These are phyloP conservation scores for Bruguiera gymnorhiza DNA, from an alignment of 345 rosid species.

Conservation along the genomic window DNA sequence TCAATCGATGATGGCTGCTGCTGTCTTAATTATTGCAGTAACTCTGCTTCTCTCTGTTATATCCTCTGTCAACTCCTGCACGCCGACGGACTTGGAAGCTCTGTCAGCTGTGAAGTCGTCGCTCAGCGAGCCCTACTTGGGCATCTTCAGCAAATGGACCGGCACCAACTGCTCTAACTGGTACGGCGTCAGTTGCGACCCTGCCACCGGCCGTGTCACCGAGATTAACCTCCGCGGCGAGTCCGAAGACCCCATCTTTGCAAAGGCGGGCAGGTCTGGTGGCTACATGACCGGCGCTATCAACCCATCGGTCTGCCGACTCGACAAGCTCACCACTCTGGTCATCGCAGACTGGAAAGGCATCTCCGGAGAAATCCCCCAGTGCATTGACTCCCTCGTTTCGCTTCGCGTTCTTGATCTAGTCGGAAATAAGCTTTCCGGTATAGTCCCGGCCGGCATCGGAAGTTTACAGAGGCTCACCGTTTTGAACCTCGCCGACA, in stretches of 20 bases:
- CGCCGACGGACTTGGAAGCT: slow-evolving; percentile 55
- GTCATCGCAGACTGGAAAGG: slow-evolving; percentile 88
- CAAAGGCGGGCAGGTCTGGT: slow-evolving; percentile 65
- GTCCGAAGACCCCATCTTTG: slow-evolving; percentile 81
- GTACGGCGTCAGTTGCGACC: slow-evolving; percentile 87
- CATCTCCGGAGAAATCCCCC: slow-evolving; percentile 65
- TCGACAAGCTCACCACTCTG: slow-evolving; percentile 56
- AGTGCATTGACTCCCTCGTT: slow-evolving; percentile 53
- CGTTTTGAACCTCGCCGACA: slow-evolving; percentile 79
- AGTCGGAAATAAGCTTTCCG: slow-evolving; percentile 68
- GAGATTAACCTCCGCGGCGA: slow-evolving; percentile 88
- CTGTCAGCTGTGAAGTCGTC: slow-evolving; percentile 58
- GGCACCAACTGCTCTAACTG: slow-evolving; percentile 57
- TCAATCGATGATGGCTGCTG: too few species aligned
- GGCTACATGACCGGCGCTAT: slow-evolving; percentile 87
- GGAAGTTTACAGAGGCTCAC: slow-evolving; percentile 60
- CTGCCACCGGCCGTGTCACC: slow-evolving; percentile 57
- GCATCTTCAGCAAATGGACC: slow-evolving; percentile 72
- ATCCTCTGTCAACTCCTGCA: slow-evolving; percentile 42
- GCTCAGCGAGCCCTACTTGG: slow-evolving; percentile 64
- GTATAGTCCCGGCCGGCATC: slow-evolving; percentile 54
- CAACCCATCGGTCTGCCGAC: slow-evolving; percentile 66
- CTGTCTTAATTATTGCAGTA: slow-evolving; percentile 20
- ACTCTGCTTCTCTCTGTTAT: slow-evolving; percentile 22
- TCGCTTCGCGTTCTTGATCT: slow-evolving; percentile 76